phyloP scores from a whole-genome alignment of 106 monocot species.

The Amphibolis antarctica region DNA sequence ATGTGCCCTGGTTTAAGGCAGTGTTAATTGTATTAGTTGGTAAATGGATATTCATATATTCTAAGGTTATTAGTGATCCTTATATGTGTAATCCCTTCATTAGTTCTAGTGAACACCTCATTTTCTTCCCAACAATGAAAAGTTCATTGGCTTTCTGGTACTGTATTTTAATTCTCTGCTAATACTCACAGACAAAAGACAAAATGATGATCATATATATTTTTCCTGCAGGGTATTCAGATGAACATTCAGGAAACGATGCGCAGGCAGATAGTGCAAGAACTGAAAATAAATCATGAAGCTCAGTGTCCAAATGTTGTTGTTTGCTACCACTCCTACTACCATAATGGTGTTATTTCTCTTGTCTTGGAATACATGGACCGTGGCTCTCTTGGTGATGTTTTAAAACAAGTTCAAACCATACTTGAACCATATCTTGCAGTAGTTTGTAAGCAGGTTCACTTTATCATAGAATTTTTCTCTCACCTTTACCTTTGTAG shows the following conservation, averaged over 20 bases:
- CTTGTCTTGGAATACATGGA: slow-evolving; percentile 97
- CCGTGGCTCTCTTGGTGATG: slow-evolving; percentile 81
- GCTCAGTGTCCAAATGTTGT: slow-evolving; percentile 70
- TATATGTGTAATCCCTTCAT: too few species aligned
- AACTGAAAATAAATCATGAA: slow-evolving; percentile 94
- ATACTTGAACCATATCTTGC: slow-evolving; percentile 97
- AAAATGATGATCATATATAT: not conserved
- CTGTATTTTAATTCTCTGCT: not conserved
- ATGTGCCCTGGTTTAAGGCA: too few species aligned
- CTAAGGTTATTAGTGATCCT: too few species aligned
- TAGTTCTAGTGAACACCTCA: too few species aligned
- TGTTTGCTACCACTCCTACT: slow-evolving; percentile 86
- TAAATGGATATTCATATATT: too few species aligned
- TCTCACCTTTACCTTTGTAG: not conserved
- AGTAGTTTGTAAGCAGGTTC: slow-evolving; percentile 82
- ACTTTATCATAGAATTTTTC: not conserved
- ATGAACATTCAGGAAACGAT: slow-evolving; percentile 90
- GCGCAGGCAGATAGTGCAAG: slow-evolving; percentile 94
- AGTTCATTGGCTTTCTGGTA: not conserved
- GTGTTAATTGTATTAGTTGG: too few species aligned
- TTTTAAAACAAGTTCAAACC: slow-evolving; percentile 80
- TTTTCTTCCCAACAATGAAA: too few species aligned
- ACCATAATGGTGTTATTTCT: slow-evolving; percentile 93
- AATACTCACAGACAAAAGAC: not conserved
- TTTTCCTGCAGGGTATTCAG: slow-evolving; percentile 67